Base-by-base conservation (phyloP, 805 yeast genomes). In the Cyberlindnera sargentensis region DNA sequence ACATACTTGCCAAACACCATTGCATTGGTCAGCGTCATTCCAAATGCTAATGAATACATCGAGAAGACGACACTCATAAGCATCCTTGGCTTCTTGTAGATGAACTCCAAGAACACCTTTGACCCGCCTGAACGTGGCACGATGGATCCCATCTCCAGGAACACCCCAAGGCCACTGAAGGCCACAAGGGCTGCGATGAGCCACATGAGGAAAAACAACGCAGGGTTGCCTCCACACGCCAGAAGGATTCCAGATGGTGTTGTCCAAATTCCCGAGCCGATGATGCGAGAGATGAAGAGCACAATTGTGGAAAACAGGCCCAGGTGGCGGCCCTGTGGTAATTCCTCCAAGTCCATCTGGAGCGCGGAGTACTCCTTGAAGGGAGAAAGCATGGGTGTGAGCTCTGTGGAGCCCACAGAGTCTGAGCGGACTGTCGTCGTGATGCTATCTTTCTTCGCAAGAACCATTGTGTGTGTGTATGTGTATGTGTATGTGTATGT, bases 231-330 rank as follows among this genome's bases (percentile, higher is more conserved):
- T 26, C 90, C 90, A 52, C 78, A 76, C 50, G 81, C 83, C 15
- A 47, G 72, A 53, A 76, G 81, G 29, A 84, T 75, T 26, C 81
- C 75, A 20, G 84, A 73, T 0, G 90, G 82, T 1, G 81, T 76
- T 6, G 89, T 82, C 65, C 84, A 81, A 7, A 84, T 83, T 0
- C 93, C 93, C 0, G 89, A 80, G 0, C 95, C 93, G 9, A 84
- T 66, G 35, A 84, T 84, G 47, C 90, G 65, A 11, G 86, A 77
- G 6, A 84, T 70, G 52, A 82, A 80, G 45, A 82, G 62, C 36
- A 81, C 71, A 34, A 80, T 70, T 0, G 86, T 80, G 6, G 88
- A 78, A 51, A 73, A 81, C 3, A 82, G 59, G 0, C 91, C 91
- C 47, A 84, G 59, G 60, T 83, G 88, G 33, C 91, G 66, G 1